Conservation (phyloP, 805 yeast species). For the Candida hispaniensis region DNA sequence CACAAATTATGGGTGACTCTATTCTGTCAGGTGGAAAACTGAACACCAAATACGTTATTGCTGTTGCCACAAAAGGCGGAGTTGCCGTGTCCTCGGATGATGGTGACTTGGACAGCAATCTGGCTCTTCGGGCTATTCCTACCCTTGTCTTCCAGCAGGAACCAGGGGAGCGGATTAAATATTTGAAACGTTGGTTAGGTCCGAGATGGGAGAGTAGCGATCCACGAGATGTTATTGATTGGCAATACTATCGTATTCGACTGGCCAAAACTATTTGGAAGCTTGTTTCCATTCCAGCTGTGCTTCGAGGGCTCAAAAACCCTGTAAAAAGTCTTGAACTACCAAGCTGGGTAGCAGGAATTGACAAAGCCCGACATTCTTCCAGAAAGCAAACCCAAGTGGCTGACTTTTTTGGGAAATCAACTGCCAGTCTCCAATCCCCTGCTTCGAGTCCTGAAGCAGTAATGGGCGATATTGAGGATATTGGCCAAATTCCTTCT, state of each 20-base stretch:
- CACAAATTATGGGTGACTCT: constrained; percentile 89
- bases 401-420: constrained; percentile 42
- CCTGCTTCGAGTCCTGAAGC: constrained; percentile 24
- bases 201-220: constrained; percentile 68
- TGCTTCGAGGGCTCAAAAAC: constrained; percentile 71
- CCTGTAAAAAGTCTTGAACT: constrained; percentile 93
- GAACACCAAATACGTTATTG: constrained; percentile 87
- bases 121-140: constrained; percentile 93
- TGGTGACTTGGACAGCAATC: constrained; percentile 81
- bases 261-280: constrained; percentile 88
- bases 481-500: constrained; percentile 36
- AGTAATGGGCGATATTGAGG: constrained; percentile 62
- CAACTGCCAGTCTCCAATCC: constrained; percentile 31
- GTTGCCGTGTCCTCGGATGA: constrained; percentile 20
- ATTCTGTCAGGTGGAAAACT: constrained; percentile 95
- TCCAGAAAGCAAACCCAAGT: constrained; percentile 62
- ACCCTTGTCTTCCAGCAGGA: constrained; percentile 92
- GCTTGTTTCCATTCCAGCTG: constrained; percentile 95
- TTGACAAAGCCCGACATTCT: constrained; percentile 50
- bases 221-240: constrained; percentile 80
- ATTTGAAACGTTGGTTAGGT: constrained; percentile 82
- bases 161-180: constrained; percentile 49
- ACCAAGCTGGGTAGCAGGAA: constrained; percentile 81
- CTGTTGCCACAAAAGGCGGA: constrained; percentile 49
- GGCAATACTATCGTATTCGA: constrained; percentile 87